phyloP scores from a whole-genome alignment of 2,329 filamentous ascomycete genomes.

The Aspergillus sp. region DNA sequence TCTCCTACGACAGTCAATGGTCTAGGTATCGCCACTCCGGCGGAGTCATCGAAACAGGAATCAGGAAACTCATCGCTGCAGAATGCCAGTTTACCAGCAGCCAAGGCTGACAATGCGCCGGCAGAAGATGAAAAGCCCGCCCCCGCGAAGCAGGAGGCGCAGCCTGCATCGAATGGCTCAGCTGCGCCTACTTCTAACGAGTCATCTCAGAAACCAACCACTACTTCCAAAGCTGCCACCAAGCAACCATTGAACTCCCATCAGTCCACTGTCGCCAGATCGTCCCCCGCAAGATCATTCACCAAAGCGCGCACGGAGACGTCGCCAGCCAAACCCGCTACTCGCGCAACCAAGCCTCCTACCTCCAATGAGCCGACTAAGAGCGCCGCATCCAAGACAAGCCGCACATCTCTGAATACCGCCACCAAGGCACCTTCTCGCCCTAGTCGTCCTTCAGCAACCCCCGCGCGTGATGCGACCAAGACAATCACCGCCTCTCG shows the following conservation, averaged over 20 bases:
- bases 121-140: constrained; percentile 9
- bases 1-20: constrained; percentile 20
- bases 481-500: constrained; percentile 20
- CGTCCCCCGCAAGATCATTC: constrained; percentile 16
- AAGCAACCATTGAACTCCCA: constrained; percentile 29
- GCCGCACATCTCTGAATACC: constrained; percentile 25
- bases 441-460: constrained; percentile 21
- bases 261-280: constrained; percentile 19
- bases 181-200: constrained; percentile 5
- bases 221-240: constrained; percentile 16
- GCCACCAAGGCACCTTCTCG: constrained; percentile 19
- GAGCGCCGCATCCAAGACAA: constrained; percentile 24
- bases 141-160: constrained; percentile 13
- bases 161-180: constrained; percentile 5
- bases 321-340: constrained; percentile 14
- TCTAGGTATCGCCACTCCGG: constrained; percentile 7
- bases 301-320: constrained; percentile 14
- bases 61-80: constrained; percentile 3
- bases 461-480: constrained; percentile 12
- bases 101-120: constrained; percentile 3
- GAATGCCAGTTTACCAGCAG: constrained; percentile 8
- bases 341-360: constrained; percentile 19
- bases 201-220: constrained; percentile 13
- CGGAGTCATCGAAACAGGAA: constrained; percentile 10
- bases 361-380: constrained; percentile 24